Evolutionary conservation across 768 basidiomycete genomes (phyloP).

Genomic region (Mrakia frigida): DNA sequence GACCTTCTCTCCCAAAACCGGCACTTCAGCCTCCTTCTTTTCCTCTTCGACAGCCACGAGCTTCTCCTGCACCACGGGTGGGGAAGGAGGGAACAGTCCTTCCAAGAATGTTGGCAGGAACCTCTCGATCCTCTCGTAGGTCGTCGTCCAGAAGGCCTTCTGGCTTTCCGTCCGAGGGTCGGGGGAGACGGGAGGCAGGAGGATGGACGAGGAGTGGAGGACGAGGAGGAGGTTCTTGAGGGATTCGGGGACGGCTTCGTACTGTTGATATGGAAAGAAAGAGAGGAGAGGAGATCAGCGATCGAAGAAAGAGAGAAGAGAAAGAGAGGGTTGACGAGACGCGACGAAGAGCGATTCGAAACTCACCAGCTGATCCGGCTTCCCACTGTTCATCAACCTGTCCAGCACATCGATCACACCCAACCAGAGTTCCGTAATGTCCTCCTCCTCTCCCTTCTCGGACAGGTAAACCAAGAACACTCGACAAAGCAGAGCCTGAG

Average conservation of each 20-base stretch:
- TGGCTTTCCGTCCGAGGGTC: constrained; percentile 44
- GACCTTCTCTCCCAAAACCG: background rate
- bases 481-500: constrained; percentile 86
- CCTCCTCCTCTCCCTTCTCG: constrained; percentile 36
- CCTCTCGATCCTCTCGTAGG: constrained; percentile 77
- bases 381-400: constrained; percentile 77
- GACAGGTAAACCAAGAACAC: constrained; percentile 77
- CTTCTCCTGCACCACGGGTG: background rate
- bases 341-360: background rate
- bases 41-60: background rate
- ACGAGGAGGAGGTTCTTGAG: constrained; percentile 94
- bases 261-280: constrained; percentile 49
- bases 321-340: background rate
- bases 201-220: constrained; percentile 81
- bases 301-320: background rate
- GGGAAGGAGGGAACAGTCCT: constrained; percentile 36
- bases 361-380: constrained; percentile 78
- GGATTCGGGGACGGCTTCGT: constrained; percentile 91
- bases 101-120: constrained; percentile 86
- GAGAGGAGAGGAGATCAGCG: too few relatives aligned
- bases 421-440: constrained; percentile 71
- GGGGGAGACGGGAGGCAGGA: constrained; percentile 58
- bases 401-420: constrained; percentile 83
- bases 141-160: constrained; percentile 66
- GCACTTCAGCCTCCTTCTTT: background rate